Evolutionary conservation across 1,284 basidiomycete genomes (phyloP).

Genomic region (Ceratobasidium papillatum): DNA sequence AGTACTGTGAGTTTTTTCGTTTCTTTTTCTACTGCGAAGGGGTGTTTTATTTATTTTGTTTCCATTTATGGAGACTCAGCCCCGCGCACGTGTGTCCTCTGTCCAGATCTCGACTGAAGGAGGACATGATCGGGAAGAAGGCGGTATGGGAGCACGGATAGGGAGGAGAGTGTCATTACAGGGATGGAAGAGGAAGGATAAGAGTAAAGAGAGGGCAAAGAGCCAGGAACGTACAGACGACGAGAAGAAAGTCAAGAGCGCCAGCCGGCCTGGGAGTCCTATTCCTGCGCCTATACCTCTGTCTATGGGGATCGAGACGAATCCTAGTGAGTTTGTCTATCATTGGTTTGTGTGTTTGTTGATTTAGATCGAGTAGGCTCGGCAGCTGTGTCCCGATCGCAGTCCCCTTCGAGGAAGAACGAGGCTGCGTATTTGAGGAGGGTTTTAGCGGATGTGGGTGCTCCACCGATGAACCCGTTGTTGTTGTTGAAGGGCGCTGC

Average conservation of each 20-base stretch:
- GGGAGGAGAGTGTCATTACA: conserved; percentile 34
- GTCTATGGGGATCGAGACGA: background rate
- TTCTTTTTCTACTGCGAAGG: too few species aligned
- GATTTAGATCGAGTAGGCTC: conserved; percentile 3
- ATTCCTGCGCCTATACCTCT: background rate
- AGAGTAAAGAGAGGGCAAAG: conserved; percentile 34
- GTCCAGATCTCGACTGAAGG: conserved; percentile 40
- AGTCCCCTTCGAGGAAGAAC: conserved; percentile 35
- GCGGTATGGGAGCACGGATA: conserved; percentile 14
- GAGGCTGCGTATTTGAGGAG: conserved; percentile 70
- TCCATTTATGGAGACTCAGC: conserved; percentile 16
- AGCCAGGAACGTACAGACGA: conserved; percentile 22
- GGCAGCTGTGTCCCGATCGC: conserved; percentile 12
- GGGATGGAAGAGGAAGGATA: conserved; percentile 38
- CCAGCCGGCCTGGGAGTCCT: background rate
- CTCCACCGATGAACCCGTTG: conserved; percentile 21
- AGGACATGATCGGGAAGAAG: conserved; percentile 30
- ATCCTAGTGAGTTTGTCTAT: background rate
- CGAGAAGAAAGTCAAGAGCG: background rate
- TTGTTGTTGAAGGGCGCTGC: conserved; percentile 28
- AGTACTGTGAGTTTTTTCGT: background rate
- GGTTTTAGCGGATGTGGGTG: conserved; percentile 65
- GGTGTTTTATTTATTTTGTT: too few species aligned
- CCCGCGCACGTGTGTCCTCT: conserved; percentile 34
- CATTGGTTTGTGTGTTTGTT: background rate